phyloP scores from a whole-genome alignment of 768 basidiomycete genomes.

The Cystofilobasidium macerans region DNA sequence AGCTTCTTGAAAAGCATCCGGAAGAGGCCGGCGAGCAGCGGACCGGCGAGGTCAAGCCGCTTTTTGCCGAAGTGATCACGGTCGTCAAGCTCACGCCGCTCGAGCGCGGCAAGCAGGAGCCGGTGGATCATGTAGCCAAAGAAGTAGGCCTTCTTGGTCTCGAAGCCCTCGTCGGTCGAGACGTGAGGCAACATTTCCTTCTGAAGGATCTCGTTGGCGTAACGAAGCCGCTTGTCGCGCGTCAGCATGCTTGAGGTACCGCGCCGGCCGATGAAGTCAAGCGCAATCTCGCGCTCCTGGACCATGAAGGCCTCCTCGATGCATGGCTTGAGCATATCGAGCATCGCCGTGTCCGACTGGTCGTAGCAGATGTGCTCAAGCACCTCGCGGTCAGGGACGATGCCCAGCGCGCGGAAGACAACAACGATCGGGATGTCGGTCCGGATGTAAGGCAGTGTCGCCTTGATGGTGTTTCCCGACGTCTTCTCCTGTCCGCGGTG shows the following conservation, averaged over 20 bases:
- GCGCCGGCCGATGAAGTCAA: slow-evolving; percentile 97
- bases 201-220: slow-evolving; percentile 93
- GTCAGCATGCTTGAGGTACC: slow-evolving; percentile 87
- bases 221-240: slow-evolving; percentile 82
- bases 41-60: slow-evolving; percentile 88
- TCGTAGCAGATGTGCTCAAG: slow-evolving; percentile 98
- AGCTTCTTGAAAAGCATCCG: slow-evolving; percentile 93
- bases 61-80: slow-evolving; percentile 99
- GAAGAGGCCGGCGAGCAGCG: slow-evolving; percentile 90
- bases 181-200: slow-evolving; percentile 98
- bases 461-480: slow-evolving; percentile 88
- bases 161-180: slow-evolving; percentile 87
- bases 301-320: slow-evolving; percentile 98
- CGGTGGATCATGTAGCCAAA: slow-evolving; percentile 99
- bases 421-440: slow-evolving; percentile 98
- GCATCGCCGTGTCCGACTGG: slow-evolving; percentile 86
- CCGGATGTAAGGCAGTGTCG: slow-evolving; percentile 94
- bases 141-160: slow-evolving; percentile 98
- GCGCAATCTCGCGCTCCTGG: slow-evolving; percentile 82
- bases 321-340: slow-evolving; percentile 96
- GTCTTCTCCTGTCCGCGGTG: slow-evolving; percentile 78
- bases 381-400: slow-evolving; percentile 94
- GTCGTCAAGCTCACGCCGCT: slow-evolving; percentile 90
- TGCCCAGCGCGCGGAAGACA: slow-evolving; percentile 92
- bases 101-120: slow-evolving; percentile 79